Evolutionary conservation across 2,329 filamentous ascomycete species (phyloP).

Genomic region (Colletotrichum spinosum): DNA sequence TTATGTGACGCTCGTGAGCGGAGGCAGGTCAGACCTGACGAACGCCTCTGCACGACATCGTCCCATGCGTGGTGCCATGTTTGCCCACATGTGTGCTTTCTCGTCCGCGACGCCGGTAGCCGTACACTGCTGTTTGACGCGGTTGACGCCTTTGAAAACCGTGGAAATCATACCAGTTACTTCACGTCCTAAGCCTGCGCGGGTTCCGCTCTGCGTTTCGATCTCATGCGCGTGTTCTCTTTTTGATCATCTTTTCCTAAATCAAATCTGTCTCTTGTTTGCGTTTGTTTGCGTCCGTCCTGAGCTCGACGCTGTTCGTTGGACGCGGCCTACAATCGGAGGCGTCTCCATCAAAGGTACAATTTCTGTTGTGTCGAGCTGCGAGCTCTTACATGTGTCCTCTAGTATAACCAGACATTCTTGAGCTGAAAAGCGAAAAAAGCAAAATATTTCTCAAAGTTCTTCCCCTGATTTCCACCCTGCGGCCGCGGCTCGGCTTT

Average conservation of each 20-base stretch:
- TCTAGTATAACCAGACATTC: neutral
- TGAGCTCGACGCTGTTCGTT: slow-evolving; percentile 24
- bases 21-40: neutral
- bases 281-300: neutral
- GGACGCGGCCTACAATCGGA: slow-evolving; percentile 4
- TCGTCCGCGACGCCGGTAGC: too few species aligned
- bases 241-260: neutral
- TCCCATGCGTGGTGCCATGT: slow-evolving; percentile 1
- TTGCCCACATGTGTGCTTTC: too few species aligned
- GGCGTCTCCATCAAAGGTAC: slow-evolving; percentile 18
- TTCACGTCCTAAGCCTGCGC: neutral
- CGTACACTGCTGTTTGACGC: too few species aligned
- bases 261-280: neutral
- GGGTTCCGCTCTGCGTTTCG: too few species aligned
- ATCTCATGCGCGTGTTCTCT: slow-evolving; percentile 48
- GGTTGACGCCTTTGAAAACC: too few species aligned
- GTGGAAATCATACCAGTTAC: too few species aligned
- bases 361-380: slow-evolving; percentile 26
- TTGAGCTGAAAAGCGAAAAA: neutral
- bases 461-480: neutral
- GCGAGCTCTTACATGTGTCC: slow-evolving; percentile 23
- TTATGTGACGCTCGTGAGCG: neutral
- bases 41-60: slow-evolving; percentile 13
- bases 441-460: slow-evolving; percentile 10
- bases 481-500: slow-evolving; percentile 32